Evolutionary conservation across 1,139 yeast species (phyloP), one percentile per base, ranked within the genome.

Genomic region (Groenewaldozyma sp.): DNA sequence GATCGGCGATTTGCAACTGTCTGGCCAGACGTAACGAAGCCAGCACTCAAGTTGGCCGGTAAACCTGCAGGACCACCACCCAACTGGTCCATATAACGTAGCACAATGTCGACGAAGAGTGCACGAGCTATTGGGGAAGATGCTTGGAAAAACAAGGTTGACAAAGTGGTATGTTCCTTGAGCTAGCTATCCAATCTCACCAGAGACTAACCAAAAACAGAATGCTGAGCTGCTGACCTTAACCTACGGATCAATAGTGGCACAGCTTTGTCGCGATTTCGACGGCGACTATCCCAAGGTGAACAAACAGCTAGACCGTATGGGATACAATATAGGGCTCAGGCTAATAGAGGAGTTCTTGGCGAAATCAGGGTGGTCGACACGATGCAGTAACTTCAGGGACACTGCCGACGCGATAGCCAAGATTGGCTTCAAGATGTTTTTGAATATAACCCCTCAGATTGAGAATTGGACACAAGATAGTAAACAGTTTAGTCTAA

Each of bases 311-410:
- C 67, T 93, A 37, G 95, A 80, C 53, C 74, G 76, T 48, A 91
- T 93, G 97, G 99, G 99, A 1, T 84, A 86, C 59, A 87, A 84
- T 59, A 93, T 93, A 37, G 99, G 99, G 1, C 67, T 86, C 39
- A 67, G 99, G 48, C 64, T 93, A 46, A 83, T 93, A 41, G 99
- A 91, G 55, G 99, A 91, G 59, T 87, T 88, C 54, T 66, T 91
- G 32, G 94, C 96, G 31, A 78, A 83, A 52, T 78, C 95, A 0
- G 91, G 87, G 10, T 29, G 33, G 33, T 70, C 82, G 1, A 82
- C 84, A 35, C 67, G 98, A 46, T 91, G 99, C 60, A 71, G 71
- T 28, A 72, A 76, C 31, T 79, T 91, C 62, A 73, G 75, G 43
- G 96, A 84, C 49, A 88, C 97, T 0, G 88, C 94, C 2, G 97